Evolutionary conservation across 1,139 yeast species (phyloP), one percentile per base, ranked within the genome.

Genomic region (Suhomyces wounanorum): DNA sequence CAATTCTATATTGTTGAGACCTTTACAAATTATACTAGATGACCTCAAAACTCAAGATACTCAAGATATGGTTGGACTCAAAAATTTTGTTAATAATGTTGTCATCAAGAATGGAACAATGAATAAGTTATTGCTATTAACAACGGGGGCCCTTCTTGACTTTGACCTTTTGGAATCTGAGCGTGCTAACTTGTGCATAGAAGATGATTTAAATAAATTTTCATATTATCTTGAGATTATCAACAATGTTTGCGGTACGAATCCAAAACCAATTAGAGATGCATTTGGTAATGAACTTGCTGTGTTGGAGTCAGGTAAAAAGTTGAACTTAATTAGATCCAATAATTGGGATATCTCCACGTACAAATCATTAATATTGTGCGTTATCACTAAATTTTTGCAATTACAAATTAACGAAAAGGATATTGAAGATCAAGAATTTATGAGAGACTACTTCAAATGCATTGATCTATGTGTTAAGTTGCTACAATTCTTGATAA

Each of bases 11-110:
- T 67, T 90, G 21, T 72, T 78, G 11, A 74, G 86, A 51, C 94
- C 96, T 0, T 66, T 90, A n/a, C 83, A 85, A 53, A 62, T 89
- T 5, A 69, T 89, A 11, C 63, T 89, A 17, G 96, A 90, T 61
- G 87, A 82, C 45, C 62, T 88, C 18, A 64, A 70, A 25, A 25
- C 31, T 8, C 10, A 30, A 1, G 70, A 77, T 45, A 70, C 71
- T 14, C 72, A 78, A 26, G 70, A 74, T 47, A 69, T 71, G 31
- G 62, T 80, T 5, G 69, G 77, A n/a, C 81, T 84, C 1, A 65
- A 75, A 7, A 78, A 81, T 50, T 88, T 94, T 83, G 67, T 89
- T 1, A 68, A 73, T 33, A 71, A 74, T n/a, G 70, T 80, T 1
- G 60, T 82, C 2, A 60, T 82, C 2, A 72, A 75, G 36, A 71